A percentile compares a stretch with the other conserved stretches of the same genome.
Evolutionary conservation across 129 eudicot species (phyloP).

Genomic region (Calendula officinalis): DNA sequence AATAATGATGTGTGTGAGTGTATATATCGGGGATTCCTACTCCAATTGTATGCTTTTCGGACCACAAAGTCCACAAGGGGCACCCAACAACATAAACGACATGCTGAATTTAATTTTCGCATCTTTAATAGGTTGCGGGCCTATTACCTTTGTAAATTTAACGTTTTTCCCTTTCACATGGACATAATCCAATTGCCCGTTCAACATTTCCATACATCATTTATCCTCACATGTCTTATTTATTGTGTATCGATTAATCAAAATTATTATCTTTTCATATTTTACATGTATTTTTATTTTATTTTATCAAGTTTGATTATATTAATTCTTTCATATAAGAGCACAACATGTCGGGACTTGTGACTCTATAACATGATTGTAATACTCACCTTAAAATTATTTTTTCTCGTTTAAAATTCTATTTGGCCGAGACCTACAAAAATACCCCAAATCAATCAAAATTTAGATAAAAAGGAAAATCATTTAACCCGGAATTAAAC

Average conservation of each 20-base stretch:
- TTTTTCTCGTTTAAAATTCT: too few species aligned
- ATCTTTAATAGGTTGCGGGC: slow-evolving; percentile 22
- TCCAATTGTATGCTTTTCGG: neutral
- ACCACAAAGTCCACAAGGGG: slow-evolving; percentile 19
- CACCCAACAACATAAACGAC: slow-evolving; percentile 16
- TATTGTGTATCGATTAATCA: neutral
- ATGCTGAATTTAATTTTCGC: neutral
- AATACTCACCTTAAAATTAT: too few species aligned
- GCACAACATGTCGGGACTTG: too few species aligned
- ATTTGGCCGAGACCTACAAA: too few species aligned
- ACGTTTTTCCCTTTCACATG: slow-evolving; percentile 5
- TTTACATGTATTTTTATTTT: too few species aligned
- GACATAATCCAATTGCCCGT: slow-evolving; percentile 15
- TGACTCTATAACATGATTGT: too few species aligned
- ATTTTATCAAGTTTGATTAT: too few species aligned
- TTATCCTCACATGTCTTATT: neutral
- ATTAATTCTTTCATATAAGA: too few species aligned
- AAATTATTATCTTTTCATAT: neutral
- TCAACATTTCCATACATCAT: neutral
- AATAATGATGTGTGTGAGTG: neutral
- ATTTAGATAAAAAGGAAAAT: too few species aligned
- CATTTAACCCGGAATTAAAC: too few species aligned
- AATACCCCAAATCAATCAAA: too few species aligned
- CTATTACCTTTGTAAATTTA: slow-evolving; percentile 4
- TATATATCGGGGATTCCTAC: slow-evolving; percentile 6